Evolutionary conservation across 1,284 basidiomycete genomes (phyloP), one percentile per base, ranked within the genome.

Genomic region (Ceratobasidium sp.): DNA sequence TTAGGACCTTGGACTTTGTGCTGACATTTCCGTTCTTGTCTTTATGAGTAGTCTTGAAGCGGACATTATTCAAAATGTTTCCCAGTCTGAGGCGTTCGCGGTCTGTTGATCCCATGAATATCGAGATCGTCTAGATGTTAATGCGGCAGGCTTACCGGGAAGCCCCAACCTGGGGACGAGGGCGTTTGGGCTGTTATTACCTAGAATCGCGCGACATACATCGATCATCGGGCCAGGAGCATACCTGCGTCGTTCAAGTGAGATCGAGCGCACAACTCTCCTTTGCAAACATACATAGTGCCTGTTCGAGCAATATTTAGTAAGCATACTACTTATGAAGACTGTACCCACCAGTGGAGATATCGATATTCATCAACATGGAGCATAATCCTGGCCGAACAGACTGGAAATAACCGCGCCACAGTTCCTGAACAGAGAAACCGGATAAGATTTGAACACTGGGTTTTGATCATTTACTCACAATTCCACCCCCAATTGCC

Each of bases 321-420:
- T 22, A 27, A 7, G 16, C 41, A 39, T 9, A 61, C 11, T 1
- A 39, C 4, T 16, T 48, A 8, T 19, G 11, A 34, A 34, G 31
- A 34, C 6, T 34, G 16, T 3, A 46, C 0, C 87, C 86, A 0
- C 88, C 91, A 0, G 92, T 92, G 1, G 88, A 88, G 74, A 92
- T 91, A 77, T 93, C 92, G 76, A 93, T 86, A 77, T 93, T 93
- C 79, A 93, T 87, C 53, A 92, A 81, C 83, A 92, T 88, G 19
- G 84, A 84, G 0, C 87, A 87, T 22, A 88, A 85, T 0, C 87
- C 90, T 11, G 92, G 92, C 13, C 92, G 85, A 31, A 92, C 87
- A 0, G 90, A 92, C 76, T 78, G 77, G 72, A 78, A 78, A 66
- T 76, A 78, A 11, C 77, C 77, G 54, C 77, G 66, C 77, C 77